Conservation (phyloP, 768 basidiomycete species). For the Xerocomus potaroensis region DNA sequence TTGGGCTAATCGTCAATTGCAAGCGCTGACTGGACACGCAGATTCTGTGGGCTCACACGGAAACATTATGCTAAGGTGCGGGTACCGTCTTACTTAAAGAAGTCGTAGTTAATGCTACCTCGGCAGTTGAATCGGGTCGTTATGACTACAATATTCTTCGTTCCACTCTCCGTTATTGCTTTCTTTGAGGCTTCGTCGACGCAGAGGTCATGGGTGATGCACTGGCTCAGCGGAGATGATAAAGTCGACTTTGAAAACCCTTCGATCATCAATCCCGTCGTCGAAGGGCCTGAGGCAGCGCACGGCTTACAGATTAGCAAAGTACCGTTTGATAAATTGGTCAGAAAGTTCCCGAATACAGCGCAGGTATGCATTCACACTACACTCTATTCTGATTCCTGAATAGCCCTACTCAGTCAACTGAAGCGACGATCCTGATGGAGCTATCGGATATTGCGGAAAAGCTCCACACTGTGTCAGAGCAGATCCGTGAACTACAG, state of each 20-base stretch:
- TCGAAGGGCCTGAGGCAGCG: conserved; percentile 50
- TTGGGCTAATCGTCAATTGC: neutral
- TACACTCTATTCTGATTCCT: conserved; percentile 1
- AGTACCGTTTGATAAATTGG: conserved; percentile 63
- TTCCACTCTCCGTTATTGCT: conserved; percentile 72
- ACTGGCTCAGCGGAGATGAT: conserved; percentile 60
- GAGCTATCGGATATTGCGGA: conserved; percentile 58
- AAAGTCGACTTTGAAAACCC: conserved; percentile 56
- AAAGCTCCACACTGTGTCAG: conserved; percentile 35
- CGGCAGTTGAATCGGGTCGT: conserved; percentile 67
- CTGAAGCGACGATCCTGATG: conserved; percentile 59
- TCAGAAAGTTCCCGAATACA: conserved; percentile 71
- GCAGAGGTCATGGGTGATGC: conserved; percentile 60
- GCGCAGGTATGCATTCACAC: conserved; percentile 47
- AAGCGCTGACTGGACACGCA: conserved; percentile 19
- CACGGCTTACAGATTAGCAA: conserved; percentile 62
- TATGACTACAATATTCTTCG: conserved; percentile 78
- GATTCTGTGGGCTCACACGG: conserved; percentile 42
- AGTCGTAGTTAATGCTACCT: conserved; percentile 3
- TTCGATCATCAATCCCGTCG: conserved; percentile 53
- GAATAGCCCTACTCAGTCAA: conserved; percentile 46
- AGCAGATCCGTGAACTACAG: conserved; percentile 32
- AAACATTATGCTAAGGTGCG: conserved; percentile 58
- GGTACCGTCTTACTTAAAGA: neutral
- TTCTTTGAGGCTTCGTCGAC: conserved; percentile 62